Percentiles rank a stretch among this genome's conserved stretches.
phyloP scores from a whole-genome alignment of 306 rosid species.

The Potentilla sterilis region DNA sequence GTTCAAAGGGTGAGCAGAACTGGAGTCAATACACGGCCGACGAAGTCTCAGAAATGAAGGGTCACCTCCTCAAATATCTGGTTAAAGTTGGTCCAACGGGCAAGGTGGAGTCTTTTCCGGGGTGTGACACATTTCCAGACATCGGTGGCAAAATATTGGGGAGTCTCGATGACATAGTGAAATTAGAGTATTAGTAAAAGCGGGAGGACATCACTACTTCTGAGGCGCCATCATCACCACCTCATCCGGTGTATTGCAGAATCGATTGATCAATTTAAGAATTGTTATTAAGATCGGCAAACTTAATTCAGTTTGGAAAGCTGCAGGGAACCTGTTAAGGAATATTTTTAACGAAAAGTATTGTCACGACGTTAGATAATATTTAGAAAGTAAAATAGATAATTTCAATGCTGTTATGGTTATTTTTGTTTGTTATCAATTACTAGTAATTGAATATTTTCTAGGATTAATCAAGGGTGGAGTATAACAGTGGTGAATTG shows the following conservation, averaged over 20 bases:
- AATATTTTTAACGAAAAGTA: too few species aligned
- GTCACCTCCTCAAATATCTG: slow-evolving; percentile 76
- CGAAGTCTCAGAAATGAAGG: slow-evolving; percentile 63
- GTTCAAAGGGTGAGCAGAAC: slow-evolving; percentile 55
- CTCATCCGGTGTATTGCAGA: not conserved
- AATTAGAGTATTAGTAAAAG: not conserved
- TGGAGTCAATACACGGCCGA: slow-evolving; percentile 70
- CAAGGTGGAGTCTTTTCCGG: slow-evolving; percentile 51
- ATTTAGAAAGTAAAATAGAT: too few species aligned
- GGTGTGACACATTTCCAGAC: slow-evolving; percentile 65
- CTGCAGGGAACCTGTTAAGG: too few species aligned
- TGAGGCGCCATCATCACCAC: slow-evolving; percentile 53
- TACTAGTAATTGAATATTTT: too few species aligned
- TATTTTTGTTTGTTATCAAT: too few species aligned
- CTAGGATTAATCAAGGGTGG: too few species aligned
- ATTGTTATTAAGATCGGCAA: too few species aligned
- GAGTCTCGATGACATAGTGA: slow-evolving; percentile 20
- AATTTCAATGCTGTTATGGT: too few species aligned
- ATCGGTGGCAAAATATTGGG: slow-evolving; percentile 70
- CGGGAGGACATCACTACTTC: not conserved
- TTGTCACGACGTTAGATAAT: too few species aligned
- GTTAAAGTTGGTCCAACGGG: slow-evolving; percentile 68
- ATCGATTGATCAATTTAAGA: too few species aligned
- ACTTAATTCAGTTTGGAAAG: too few species aligned
- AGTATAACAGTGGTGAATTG: too few species aligned